Conservation (phyloP, 1,139 yeast genomes). For the Pneumocystis sp. region DNA sequence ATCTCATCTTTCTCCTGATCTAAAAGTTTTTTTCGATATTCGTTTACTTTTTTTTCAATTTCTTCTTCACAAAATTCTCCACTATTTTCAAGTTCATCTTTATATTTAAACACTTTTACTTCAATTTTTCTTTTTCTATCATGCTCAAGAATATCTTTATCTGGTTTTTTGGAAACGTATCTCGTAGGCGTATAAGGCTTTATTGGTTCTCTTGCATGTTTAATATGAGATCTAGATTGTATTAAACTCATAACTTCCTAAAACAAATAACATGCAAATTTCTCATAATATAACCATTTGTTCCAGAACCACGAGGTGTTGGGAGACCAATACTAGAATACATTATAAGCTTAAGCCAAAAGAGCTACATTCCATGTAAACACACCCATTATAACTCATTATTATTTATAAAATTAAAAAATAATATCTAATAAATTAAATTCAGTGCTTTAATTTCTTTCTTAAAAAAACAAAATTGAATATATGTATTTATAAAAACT, state of each 20-base stretch:
- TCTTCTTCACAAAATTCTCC: conserved; percentile 22
- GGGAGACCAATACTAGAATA: conserved; percentile 53
- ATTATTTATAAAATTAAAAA: not conserved
- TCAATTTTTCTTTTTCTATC: conserved; percentile 37
- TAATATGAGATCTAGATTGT: conserved; percentile 23
- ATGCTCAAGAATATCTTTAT: conserved; percentile 32
- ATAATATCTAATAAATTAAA: not conserved
- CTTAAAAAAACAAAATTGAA: not conserved
- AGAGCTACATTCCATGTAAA: not conserved
- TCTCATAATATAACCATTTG: conserved; percentile 53
- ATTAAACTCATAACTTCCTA: conserved; percentile 21
- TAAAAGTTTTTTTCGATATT: conserved; percentile 28
- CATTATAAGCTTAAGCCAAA: not conserved
- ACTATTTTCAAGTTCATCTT: conserved; percentile 42
- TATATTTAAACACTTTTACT: conserved; percentile 39
- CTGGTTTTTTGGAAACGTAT: conserved; percentile 21
- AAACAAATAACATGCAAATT: conserved; percentile 21
- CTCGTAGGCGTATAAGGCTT: conserved; percentile 16
- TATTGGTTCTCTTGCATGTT: conserved; percentile 15
- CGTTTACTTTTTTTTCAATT: conserved; percentile 22
- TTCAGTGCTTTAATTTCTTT: not conserved
- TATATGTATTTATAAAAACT: no score
- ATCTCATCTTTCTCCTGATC: not conserved
- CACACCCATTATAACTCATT: not conserved
- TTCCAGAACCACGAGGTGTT: conserved; percentile 56